Percentiles rank a stretch among this genome's conserved stretches.
phyloP scores from a whole-genome alignment of 1,139 yeast genomes.

The Scheffersomyces stambukii region DNA sequence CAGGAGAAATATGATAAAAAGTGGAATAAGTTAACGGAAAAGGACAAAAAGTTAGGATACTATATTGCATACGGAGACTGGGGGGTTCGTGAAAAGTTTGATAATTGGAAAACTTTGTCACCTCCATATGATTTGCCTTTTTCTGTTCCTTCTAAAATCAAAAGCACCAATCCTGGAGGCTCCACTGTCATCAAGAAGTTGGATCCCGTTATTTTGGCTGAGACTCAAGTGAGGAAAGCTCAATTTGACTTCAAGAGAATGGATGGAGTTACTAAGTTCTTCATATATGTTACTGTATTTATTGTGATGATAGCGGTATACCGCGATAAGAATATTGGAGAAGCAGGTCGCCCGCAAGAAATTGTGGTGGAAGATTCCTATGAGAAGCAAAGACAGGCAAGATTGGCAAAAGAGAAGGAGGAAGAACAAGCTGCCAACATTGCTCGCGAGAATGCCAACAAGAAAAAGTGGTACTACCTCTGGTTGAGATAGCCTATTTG shows the following conservation, averaged over 20 bases:
- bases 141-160: constrained; percentile 31
- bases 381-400: constrained; percentile 25
- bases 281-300: constrained; percentile 44
- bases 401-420: constrained; percentile 14
- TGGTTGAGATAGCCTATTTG: constrained; percentile 9
- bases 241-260: constrained; percentile 49
- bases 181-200: constrained; percentile 23
- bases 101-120: constrained; percentile 33
- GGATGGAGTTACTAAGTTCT: constrained; percentile 51
- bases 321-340: constrained; percentile 49
- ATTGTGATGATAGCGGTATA: constrained; percentile 42
- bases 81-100: constrained; percentile 59
- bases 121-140: constrained; percentile 58
- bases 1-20: constrained; percentile 48
- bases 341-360: constrained; percentile 44
- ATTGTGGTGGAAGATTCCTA: constrained; percentile 34
- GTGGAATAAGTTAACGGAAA: constrained; percentile 44
- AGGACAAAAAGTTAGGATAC: constrained; percentile 50
- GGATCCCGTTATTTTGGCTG: constrained; percentile 44
- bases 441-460: constrained; percentile 2
- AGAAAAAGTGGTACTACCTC: constrained; percentile 7
- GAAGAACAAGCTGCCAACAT: constrained; percentile 6
- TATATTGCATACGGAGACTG: constrained; percentile 61
- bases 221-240: constrained; percentile 38
- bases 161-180: constrained; percentile 18